Base-by-base conservation (phyloP, 352 stramenopile genomes). In the Saprolegnia diclina region DNA sequence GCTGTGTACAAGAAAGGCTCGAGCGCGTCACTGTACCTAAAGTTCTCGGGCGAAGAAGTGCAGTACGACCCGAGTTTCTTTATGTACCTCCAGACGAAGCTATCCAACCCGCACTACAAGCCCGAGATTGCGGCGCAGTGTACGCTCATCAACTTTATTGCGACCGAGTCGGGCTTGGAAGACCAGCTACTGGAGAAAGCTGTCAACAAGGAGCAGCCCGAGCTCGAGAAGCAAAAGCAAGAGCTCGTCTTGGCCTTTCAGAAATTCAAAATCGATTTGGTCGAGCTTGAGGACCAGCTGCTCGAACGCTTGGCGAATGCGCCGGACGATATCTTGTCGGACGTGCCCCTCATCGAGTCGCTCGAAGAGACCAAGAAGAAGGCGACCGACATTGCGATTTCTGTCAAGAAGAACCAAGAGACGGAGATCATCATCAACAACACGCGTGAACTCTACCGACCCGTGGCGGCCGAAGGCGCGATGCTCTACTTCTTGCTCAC, bases 81-180 rank as follows among this genome's bases (percentile, higher is more conserved):
- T 73, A 92, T 99, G 68, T 99, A 98, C 74, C 71, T 98, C 64
- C 96, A 98, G 73, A 99, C 95, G 0, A 98, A 98, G 75, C 77
- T 98, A 24, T 97, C 87, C 64, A 99, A 99, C 73, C 96, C 96
- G 21, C 96, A 99, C 74, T 99, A 98, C 82, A 98, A 98, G 67
- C 96, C 95, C n/a, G 96, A 99, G 74, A 98, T 98, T 50, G 90
- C 93, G 0, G 95, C 96, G 6, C 95, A 98, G 73, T 96, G 89
- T 61, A 98, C 96, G 35, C 71, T 99, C n/a, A 98, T 99, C 74
- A 99, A 99, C 79, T 99, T 98, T 65, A 98, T 98, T 74, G 96
- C 95, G 18, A 98, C 95, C 0, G 95, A 98, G 74, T 95, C 85
- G 54, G 96, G 96, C 14, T 72, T 99, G 0, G 93, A 99, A 76